These are phyloP conservation scores for Aspergillus tanneri DNA, from an alignment of 2,329 filamentous ascomycete species.

Conservation along the genomic window DNA sequence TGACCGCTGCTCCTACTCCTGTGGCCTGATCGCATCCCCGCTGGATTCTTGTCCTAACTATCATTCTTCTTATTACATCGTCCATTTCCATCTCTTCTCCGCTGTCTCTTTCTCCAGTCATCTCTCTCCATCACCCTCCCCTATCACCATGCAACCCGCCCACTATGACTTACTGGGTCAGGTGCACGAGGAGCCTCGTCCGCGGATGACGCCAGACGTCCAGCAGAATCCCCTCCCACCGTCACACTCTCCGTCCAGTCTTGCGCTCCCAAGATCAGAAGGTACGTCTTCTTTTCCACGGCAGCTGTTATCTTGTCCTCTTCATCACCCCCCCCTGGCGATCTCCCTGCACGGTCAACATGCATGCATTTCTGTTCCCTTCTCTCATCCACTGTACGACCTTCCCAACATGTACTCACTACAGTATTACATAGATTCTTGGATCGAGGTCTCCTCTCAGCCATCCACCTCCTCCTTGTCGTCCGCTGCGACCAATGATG, in stretches of 20 bases:
- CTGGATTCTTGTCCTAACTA: constrained; percentile 3
- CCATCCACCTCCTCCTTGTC: constrained; percentile 92
- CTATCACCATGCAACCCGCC: constrained; percentile 39
- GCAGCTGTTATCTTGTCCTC: constrained; percentile 3
- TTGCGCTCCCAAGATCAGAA: constrained; percentile 42
- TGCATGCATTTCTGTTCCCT: constrained; percentile 16
- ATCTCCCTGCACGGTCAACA: constrained; percentile 21
- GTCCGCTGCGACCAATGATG: constrained; percentile 68
- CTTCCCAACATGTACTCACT: constrained; percentile 44
- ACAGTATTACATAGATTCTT: constrained; percentile 70
- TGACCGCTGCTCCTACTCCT: background rate
- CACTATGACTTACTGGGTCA: constrained; percentile 41
- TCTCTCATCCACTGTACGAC: constrained; percentile 8
- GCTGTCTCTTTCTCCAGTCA: constrained; percentile 1
- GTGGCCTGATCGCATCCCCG: background rate
- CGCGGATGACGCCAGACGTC: constrained; percentile 37
- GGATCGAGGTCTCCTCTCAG: constrained; percentile 90
- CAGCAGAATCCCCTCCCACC: constrained; percentile 32
- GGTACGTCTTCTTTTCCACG: constrained; percentile 32
- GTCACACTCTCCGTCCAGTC: constrained; percentile 37
- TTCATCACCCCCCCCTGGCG: constrained; percentile 5
- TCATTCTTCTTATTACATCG: constrained; percentile 5
- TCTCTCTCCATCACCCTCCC: constrained; percentile 5
- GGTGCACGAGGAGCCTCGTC: constrained; percentile 33
- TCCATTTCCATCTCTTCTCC: constrained; percentile 8